Base-by-base conservation (phyloP, 352 stramenopile genomes). In the Lagenidium giganteum region DNA sequence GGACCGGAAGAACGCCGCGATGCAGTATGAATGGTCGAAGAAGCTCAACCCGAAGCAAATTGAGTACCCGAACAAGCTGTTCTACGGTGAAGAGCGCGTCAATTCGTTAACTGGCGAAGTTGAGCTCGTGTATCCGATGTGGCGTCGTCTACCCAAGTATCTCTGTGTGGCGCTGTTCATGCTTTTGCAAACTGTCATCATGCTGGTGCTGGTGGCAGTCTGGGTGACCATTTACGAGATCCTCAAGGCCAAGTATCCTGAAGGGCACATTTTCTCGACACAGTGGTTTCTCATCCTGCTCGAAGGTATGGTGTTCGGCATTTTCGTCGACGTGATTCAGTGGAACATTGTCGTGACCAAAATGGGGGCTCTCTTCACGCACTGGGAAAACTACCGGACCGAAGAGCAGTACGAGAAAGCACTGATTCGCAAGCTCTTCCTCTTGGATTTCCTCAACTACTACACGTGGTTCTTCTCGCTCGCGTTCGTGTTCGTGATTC, bases 391-490 rank as follows among this genome's bases (percentile, higher is more conserved):
- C 50, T 93, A 88, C 50, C 64, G 66, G 14, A 95, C 83, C 0
- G 76, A 90, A 36, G 83, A 95, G 49, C 70, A 87, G 49, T 91
- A 84, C 47, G 83, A 95, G 47, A 83, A 74, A 38, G 65, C 80
- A 12, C 52, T 95, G 25, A 83, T 95, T 36, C 71, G 76, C 12
- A 93, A 95, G 47, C 59, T 95, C 11, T 90, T 95, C 33, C 27
- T 90, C 30, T 52, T 95, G 20, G 83, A 95, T 38, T 95, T 95
- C 36, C 57, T 95, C 22, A 95, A 95, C 64, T 95, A 95, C 65
- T 95, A 92, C 61, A 95, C 81, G 43, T 95, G 83, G 83, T 95
- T 95, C 59, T 95, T 95, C 55, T 88, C 72, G 51, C 73, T 95
- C 25, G 80, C 83, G 12, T 95, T 95, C 51, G 66, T 95, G 12